Conservation (phyloP, 495 filamentous ascomycete genomes). For the Tuber umbilicatum region DNA sequence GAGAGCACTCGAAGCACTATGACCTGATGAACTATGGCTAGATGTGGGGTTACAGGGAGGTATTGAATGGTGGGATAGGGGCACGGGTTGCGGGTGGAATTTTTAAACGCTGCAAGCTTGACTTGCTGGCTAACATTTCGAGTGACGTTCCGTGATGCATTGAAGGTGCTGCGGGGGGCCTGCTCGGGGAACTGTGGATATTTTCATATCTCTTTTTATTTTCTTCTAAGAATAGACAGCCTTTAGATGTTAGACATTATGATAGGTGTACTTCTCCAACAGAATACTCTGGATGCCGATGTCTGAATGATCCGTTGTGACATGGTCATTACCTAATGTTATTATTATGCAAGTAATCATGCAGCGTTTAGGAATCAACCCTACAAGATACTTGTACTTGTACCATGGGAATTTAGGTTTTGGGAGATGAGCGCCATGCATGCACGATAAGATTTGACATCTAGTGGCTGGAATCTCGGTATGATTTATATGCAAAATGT, state of each 20-base stretch:
- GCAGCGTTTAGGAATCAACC: background rate
- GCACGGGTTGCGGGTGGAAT: background rate
- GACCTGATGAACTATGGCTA: background rate
- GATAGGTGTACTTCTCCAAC: background rate
- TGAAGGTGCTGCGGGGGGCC: background rate
- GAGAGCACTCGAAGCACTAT: conserved; percentile 44
- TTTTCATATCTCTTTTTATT: background rate
- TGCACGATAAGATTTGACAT: background rate
- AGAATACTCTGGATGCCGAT: background rate
- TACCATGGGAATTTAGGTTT: background rate
- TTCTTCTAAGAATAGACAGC: background rate
- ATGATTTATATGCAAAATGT: background rate
- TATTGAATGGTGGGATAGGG: background rate
- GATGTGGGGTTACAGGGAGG: background rate
- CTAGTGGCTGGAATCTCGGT: background rate
- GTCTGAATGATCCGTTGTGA: background rate
- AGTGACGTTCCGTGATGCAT: background rate
- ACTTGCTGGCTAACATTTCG: background rate
- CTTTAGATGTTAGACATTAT: background rate
- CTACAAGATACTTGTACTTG: no score
- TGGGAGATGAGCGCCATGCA: background rate
- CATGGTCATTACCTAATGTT: background rate
- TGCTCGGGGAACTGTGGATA: background rate
- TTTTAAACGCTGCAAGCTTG: background rate
- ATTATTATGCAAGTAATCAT: background rate